Conservation (phyloP, 164 flowering plant genomes). For the Berberis vulgaris region DNA sequence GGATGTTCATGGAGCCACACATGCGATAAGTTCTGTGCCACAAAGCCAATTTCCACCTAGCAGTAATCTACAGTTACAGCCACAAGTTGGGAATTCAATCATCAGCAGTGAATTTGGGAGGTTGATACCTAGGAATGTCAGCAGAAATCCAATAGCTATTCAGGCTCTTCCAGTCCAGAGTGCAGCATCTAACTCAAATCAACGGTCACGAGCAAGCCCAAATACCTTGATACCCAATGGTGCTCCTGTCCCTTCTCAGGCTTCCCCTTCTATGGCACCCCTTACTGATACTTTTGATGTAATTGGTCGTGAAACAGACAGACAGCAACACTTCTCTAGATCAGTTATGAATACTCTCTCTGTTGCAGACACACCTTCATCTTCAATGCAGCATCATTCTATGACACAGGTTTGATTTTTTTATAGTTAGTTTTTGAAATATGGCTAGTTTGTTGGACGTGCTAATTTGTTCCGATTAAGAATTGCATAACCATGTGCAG, state of each 20-base stretch:
- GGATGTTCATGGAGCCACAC: constrained; percentile 14
- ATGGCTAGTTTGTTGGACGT: no score
- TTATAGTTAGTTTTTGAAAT: no score
- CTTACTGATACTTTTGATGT: constrained; percentile 10
- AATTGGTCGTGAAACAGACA: constrained; percentile 19
- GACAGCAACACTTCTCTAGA: constrained; percentile 29
- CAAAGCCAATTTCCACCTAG: constrained; percentile 21
- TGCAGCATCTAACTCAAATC: constrained; percentile 18
- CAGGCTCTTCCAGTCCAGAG: constrained; percentile 63
- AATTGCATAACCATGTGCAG: no score
- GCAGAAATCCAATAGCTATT: constrained; percentile 43
- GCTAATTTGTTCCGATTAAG: no score
- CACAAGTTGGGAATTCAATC: constrained; percentile 21
- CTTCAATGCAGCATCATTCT: constrained; percentile 16
- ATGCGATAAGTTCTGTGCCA: constrained; percentile 8
- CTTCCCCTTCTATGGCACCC: constrained; percentile 12
- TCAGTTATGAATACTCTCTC: constrained; percentile 14
- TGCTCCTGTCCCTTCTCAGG: constrained; percentile 17
- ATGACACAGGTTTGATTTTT: constrained; percentile 25
- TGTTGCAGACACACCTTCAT: constrained; percentile 15
- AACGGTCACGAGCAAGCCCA: constrained; percentile 18
- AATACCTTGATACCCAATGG: constrained; percentile 13
- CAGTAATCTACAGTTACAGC: constrained; percentile 26
- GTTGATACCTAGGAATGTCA: constrained; percentile 25
- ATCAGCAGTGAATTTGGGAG: constrained; percentile 28